Conservation (phyloP, 169 alveolate species). For the Cryptosporidium muris region DNA sequence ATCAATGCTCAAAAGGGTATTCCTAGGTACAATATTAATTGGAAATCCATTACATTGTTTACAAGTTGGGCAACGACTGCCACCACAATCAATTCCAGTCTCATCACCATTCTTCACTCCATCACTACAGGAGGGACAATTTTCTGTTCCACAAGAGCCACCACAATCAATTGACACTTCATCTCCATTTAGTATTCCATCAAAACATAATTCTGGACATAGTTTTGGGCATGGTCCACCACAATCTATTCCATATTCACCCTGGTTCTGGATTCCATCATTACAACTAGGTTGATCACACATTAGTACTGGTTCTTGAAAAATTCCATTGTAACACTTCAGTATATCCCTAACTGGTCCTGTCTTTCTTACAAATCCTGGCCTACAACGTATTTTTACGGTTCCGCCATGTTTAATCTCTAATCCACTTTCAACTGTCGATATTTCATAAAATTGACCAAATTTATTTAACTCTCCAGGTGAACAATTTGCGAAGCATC, state of each 20-base stretch:
- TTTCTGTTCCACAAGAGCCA: conserved; percentile 47
- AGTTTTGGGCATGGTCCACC: conserved; percentile 62
- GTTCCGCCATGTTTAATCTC: conserved; percentile 27
- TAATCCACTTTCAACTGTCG: conserved; percentile 2
- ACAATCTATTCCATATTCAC: conserved; percentile 71
- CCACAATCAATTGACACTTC: conserved; percentile 66
- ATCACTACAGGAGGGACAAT: conserved; percentile 47
- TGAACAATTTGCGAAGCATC: conserved; percentile 29
- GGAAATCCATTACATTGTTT: conserved; percentile 67
- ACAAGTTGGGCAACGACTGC: conserved; percentile 66
- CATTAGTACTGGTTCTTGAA: conserved; percentile 36
- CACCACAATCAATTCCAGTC: conserved; percentile 69
- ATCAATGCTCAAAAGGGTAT: conserved; percentile 40
- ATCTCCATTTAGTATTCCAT: conserved; percentile 64
- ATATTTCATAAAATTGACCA: conserved; percentile 27
- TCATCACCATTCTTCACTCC: conserved; percentile 63
- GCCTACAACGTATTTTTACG: conserved; percentile 33
- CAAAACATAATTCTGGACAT: conserved; percentile 69
- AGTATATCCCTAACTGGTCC: conserved; percentile 38
- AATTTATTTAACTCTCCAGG: neutral
- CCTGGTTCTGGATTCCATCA: conserved; percentile 69
- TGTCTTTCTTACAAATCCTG: conserved; percentile 56
- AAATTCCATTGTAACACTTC: conserved; percentile 47
- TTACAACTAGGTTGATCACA: conserved; percentile 62
- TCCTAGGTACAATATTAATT: conserved; percentile 15